Percentiles rank a stretch among this genome's conserved stretches.
phyloP scores from a whole-genome alignment of 2,329 filamentous ascomycete genomes.

The Fusarium proliferatum region DNA sequence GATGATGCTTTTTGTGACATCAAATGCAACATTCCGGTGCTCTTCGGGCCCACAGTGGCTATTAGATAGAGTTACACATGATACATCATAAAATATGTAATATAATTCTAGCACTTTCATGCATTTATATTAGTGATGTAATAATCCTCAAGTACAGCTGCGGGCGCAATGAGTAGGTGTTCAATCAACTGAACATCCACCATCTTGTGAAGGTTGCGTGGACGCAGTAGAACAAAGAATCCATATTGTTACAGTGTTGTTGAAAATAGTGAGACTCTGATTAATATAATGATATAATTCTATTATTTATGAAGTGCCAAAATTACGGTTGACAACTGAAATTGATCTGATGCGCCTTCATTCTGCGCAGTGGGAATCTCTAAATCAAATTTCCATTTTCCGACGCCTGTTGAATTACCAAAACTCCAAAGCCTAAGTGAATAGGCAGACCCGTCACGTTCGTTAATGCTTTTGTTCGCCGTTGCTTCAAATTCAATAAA shows the following conservation, averaged over 20 bases:
- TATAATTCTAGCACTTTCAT: neutral
- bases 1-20: neutral
- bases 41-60: neutral
- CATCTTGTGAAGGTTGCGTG: neutral
- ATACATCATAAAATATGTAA: too few species aligned
- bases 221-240: neutral
- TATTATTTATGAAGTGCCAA: neutral
- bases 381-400: conserved; percentile 2
- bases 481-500: neutral
- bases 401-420: conserved; percentile 9
- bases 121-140: neutral
- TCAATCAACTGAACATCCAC: neutral
- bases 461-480: conserved; percentile 25
- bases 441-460: conserved; percentile 16
- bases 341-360: neutral
- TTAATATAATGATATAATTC: neutral
- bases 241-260: neutral
- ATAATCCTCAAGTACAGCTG: neutral
- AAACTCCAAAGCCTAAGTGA: conserved; percentile 21
- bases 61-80: neutral
- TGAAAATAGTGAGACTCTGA: neutral
- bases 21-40: neutral
- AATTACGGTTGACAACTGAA: neutral
- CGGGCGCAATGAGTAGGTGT: neutral
- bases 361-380: conserved; percentile 11